A percentile compares a stretch with the other conserved stretches of the same genome.
Evolutionary conservation across 768 basidiomycete species (phyloP).

Genomic region (Psilocybe azurescens): DNA sequence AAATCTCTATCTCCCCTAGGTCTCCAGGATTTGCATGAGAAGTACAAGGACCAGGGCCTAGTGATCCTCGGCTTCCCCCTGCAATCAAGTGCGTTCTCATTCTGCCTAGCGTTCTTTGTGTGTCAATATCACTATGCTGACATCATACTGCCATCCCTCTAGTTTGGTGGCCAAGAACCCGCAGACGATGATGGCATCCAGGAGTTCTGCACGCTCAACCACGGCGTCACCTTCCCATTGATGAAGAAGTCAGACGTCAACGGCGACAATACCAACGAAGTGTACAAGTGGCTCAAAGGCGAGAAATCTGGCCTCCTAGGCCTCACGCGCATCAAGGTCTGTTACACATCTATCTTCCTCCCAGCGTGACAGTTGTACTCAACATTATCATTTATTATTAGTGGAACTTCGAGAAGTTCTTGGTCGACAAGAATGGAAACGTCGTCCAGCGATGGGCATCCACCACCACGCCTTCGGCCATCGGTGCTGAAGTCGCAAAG

Average conservation of each 20-base stretch:
- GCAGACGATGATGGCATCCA: conserved; percentile 77
- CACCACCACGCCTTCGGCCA: conserved; percentile 69
- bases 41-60: conserved; percentile 78
- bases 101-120: not conserved
- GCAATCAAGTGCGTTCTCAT: conserved; percentile 67
- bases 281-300: conserved; percentile 85
- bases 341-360: conserved; percentile 16
- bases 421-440: conserved; percentile 78
- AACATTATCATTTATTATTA: conserved; percentile 26
- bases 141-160: not conserved
- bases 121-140: not conserved
- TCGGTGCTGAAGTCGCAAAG: conserved; percentile 69
- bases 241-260: conserved; percentile 96
- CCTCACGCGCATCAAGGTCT: conserved; percentile 75
- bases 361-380: not conserved
- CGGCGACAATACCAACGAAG: conserved; percentile 81
- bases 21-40: conserved; percentile 80
- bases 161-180: conserved; percentile 91
- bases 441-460: conserved; percentile 81
- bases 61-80: conserved; percentile 92
- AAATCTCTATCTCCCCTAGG: conserved; percentile 44
- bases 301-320: conserved; percentile 79
- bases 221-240: conserved; percentile 89
- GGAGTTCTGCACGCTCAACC: conserved; percentile 79
- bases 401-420: conserved; percentile 95